Evolutionary conservation across 2,329 filamentous ascomycete genomes (phyloP).

Genomic region (Orbilia oligospora): DNA sequence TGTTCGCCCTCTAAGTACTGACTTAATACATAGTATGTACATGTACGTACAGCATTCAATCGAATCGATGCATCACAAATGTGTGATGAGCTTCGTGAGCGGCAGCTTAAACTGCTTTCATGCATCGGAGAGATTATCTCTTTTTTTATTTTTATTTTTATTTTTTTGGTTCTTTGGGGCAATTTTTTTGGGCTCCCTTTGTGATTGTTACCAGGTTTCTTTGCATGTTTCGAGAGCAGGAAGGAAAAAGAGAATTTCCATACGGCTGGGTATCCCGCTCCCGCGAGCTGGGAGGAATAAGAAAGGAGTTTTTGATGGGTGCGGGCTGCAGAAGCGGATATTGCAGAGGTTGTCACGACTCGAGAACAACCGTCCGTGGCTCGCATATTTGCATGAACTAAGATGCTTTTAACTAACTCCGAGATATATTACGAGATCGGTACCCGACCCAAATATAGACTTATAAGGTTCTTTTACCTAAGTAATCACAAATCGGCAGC

Average conservation of each 20-base stretch:
- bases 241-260: slow-evolving; percentile 29
- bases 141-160: background rate
- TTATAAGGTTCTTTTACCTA: slow-evolving; percentile 14
- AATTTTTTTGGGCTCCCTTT: background rate
- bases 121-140: slow-evolving; percentile 18
- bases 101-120: slow-evolving; percentile 16
- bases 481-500: slow-evolving; percentile 24
- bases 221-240: slow-evolving; percentile 24
- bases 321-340: slow-evolving; percentile 19
- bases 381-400: slow-evolving; percentile 20
- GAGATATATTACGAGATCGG: slow-evolving; percentile 31
- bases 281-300: slow-evolving; percentile 48
- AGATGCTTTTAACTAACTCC: slow-evolving; percentile 22
- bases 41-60: background rate
- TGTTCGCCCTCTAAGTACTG: slow-evolving; percentile 11
- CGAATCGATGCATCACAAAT: slow-evolving; percentile 24
- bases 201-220: slow-evolving; percentile 26
- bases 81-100: slow-evolving; percentile 45
- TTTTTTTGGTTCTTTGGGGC: background rate
- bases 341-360: slow-evolving; percentile 26
- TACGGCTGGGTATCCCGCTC: slow-evolving; percentile 56
- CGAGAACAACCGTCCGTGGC: slow-evolving; percentile 27
- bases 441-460: slow-evolving; percentile 39
- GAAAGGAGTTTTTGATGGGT: slow-evolving; percentile 9
- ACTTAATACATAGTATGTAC: too few relatives aligned